phyloP scores from a whole-genome alignment of 169 alveolate species.

The Eimeria sp. region DNA sequence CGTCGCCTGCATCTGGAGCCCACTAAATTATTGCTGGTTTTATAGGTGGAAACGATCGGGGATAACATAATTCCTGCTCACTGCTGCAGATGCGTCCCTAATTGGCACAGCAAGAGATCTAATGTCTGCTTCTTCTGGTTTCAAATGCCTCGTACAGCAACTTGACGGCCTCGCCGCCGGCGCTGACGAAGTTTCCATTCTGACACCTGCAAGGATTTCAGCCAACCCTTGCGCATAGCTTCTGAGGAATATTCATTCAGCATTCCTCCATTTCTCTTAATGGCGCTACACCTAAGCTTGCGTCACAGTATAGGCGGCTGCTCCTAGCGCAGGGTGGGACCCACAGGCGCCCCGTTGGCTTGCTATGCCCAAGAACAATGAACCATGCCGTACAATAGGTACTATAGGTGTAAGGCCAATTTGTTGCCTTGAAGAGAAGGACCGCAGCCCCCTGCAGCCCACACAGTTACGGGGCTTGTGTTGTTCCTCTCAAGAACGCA shows the following conservation, averaged over 20 bases:
- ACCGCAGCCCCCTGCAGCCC: neutral
- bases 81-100: constrained; percentile 23
- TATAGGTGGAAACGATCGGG: neutral
- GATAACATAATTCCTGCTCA: neutral
- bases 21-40: neutral
- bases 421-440: neutral
- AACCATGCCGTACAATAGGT: neutral
- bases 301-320: neutral
- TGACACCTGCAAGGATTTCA: constrained; percentile 9
- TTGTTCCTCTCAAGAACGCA: neutral
- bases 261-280: neutral
- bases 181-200: constrained; percentile 5
- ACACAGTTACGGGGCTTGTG: neutral
- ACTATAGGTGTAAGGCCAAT: neutral
- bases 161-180: constrained; percentile 17
- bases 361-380: neutral
- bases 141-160: neutral
- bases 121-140: constrained; percentile 34
- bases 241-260: neutral
- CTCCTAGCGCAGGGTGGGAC: neutral
- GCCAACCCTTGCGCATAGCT: neutral
- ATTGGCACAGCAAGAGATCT: constrained; percentile 66
- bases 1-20: neutral
- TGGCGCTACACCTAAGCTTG: neutral
- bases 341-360: neutral